Conservation (phyloP, 2,329 filamentous ascomycete genomes). For the Penicillium sp. region DNA sequence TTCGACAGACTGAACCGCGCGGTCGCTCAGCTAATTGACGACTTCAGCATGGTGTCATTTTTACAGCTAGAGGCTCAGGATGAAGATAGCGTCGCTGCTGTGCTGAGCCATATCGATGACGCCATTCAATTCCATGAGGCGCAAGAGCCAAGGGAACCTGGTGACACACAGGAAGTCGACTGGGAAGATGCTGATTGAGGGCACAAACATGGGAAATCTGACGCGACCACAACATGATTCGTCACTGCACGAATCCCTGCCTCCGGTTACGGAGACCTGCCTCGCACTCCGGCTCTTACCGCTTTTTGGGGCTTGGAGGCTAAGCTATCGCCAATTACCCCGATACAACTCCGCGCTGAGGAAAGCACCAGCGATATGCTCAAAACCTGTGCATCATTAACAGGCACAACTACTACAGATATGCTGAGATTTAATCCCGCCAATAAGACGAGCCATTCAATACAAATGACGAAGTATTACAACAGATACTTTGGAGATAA, state of each 20-base stretch:
- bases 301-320: not conserved
- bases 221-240: constrained; percentile 2
- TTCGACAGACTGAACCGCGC: constrained; percentile 85
- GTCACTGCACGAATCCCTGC: not conserved
- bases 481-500: not conserved
- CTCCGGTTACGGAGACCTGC: not conserved
- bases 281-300: not conserved
- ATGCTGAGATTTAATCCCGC: not conserved
- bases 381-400: not conserved
- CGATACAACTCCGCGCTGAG: not conserved
- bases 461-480: not conserved
- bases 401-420: not conserved
- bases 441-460: not conserved
- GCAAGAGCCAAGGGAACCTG: constrained; percentile 85
- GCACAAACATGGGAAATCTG: not conserved
- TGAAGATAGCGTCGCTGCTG: constrained; percentile 84
- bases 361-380: constrained; percentile 3
- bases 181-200: constrained; percentile 47
- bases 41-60: constrained; percentile 98
- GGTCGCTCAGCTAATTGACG: constrained; percentile 89
- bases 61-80: constrained; percentile 86
- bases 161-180: constrained; percentile 64
- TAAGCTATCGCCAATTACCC: not conserved
- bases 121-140: constrained; percentile 92
- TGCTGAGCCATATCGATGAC: constrained; percentile 92